Conservation (phyloP, 257 asterid species). For the Fraxinus excelsior region DNA sequence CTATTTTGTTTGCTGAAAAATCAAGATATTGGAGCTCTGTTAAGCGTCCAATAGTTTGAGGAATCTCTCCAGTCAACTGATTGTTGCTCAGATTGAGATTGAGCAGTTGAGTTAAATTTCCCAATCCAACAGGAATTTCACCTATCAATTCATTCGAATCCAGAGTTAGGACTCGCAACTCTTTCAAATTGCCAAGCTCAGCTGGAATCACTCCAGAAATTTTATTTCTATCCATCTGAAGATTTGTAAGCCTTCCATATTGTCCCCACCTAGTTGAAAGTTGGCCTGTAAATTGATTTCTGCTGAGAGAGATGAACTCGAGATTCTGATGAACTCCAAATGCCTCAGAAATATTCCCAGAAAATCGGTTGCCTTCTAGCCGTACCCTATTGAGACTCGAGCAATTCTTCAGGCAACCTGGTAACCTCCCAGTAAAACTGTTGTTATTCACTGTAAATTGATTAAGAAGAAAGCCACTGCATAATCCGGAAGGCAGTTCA, state of each 20-base stretch:
- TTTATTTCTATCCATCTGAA: slow-evolving; percentile 46
- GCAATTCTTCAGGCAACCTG: slow-evolving; percentile 70
- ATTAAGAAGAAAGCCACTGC: slow-evolving; percentile 52
- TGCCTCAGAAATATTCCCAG: slow-evolving; percentile 60
- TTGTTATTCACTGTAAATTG: slow-evolving; percentile 57
- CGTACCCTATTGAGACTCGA: slow-evolving; percentile 45
- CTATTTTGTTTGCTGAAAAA: slow-evolving; percentile 55
- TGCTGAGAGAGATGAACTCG: slow-evolving; percentile 47
- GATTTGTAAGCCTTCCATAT: slow-evolving; percentile 46
- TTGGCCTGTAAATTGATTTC: slow-evolving; percentile 58
- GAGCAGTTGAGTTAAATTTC: slow-evolving; percentile 38
- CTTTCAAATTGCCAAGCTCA: slow-evolving; percentile 60
- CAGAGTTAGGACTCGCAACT: slow-evolving; percentile 48
- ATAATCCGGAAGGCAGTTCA: slow-evolving; percentile 58
- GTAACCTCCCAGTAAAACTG: slow-evolving; percentile 64
- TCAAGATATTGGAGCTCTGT: slow-evolving; percentile 56
- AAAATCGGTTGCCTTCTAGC: slow-evolving; percentile 60
- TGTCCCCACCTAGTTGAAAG: slow-evolving; percentile 64
- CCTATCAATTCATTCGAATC: slow-evolving; percentile 64
- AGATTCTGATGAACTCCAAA: slow-evolving; percentile 67
- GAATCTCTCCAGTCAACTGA: slow-evolving; percentile 60
- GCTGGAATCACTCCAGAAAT: slow-evolving; percentile 74
- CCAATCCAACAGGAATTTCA: slow-evolving; percentile 58
- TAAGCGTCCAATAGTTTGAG: slow-evolving; percentile 47
- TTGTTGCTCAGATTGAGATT: slow-evolving; percentile 61